These are phyloP conservation scores for Penicillium cinerascens DNA, from an alignment of 495 filamentous ascomycete species.

Conservation along the genomic window DNA sequence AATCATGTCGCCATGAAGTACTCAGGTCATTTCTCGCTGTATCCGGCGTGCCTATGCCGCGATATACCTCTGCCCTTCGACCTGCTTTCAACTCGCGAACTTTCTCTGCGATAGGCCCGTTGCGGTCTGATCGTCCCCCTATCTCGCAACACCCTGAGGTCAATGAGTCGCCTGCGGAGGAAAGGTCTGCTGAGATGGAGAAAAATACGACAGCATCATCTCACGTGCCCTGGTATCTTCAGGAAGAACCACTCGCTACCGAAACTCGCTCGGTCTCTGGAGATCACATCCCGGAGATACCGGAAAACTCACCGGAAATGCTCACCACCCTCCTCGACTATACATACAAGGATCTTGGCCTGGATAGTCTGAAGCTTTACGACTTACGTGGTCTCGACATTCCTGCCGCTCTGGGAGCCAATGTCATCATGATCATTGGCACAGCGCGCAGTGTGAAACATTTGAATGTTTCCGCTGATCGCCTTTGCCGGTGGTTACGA, in stretches of 20 bases:
- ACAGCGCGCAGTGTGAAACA: constrained; percentile 91
- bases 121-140: constrained; percentile 23
- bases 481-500: constrained; percentile 81
- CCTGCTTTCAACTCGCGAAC: constrained; percentile 18
- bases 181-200: constrained; percentile 1
- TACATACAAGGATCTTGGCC: constrained; percentile 73
- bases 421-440: constrained; percentile 90
- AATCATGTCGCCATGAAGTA: constrained; percentile 25
- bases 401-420: constrained; percentile 78
- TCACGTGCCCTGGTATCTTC: constrained; percentile 80
- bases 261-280: constrained; percentile 53
- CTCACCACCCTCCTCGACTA: constrained; percentile 72
- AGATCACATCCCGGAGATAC: constrained; percentile 71
- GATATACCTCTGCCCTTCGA: constrained; percentile 13
- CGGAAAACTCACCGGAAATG: constrained; percentile 67
- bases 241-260: constrained; percentile 53
- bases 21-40: constrained; percentile 25
- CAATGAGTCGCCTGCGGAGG: constrained; percentile 13
- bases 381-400: constrained; percentile 84
- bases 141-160: constrained; percentile 11
- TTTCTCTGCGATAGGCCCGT: constrained; percentile 24
- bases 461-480: constrained; percentile 86
- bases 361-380: constrained; percentile 71
- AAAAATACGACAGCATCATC: constrained; percentile 5
- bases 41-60: constrained; percentile 20